Percentiles rank a stretch among this genome's conserved stretches.
Evolutionary conservation across 2,329 filamentous ascomycete species (phyloP).

Genomic region (Penicillium sp.): DNA sequence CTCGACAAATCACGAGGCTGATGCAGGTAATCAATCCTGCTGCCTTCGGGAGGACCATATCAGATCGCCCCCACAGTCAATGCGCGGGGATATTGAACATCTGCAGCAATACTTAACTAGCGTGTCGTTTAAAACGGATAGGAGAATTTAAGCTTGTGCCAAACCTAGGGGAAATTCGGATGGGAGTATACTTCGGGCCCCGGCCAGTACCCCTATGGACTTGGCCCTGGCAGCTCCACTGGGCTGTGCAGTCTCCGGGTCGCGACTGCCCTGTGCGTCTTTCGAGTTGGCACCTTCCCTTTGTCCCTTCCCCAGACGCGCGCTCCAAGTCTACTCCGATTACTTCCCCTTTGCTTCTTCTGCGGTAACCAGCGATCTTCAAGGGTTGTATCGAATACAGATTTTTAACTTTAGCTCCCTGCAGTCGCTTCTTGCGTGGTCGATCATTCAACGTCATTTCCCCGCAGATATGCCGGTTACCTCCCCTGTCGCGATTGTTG

Average conservation of each 20-base stretch:
- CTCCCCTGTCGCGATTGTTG: background rate
- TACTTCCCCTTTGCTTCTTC: background rate
- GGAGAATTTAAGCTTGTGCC: background rate
- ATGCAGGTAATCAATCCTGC: background rate
- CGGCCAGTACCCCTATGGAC: no score
- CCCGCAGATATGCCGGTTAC: conserved; percentile 10
- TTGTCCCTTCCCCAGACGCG: no score
- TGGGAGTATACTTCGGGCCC: no score
- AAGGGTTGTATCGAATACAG: background rate
- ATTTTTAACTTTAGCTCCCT: background rate
- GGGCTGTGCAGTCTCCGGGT: background rate
- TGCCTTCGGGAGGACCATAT: background rate
- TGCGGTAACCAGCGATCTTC: background rate
- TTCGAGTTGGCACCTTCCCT: background rate
- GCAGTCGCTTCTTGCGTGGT: background rate
- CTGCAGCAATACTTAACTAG: background rate
- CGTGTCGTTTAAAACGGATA: background rate
- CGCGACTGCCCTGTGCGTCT: background rate
- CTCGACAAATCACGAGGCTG: background rate
- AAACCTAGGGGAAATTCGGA: no score
- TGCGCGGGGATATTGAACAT: background rate
- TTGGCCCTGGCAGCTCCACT: no score
- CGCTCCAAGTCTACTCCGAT: no score
- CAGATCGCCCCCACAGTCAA: background rate
- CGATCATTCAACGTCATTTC: conserved; percentile 16